Conservation (phyloP, 2,329 filamentous ascomycete species). For the Fusarium sp. region DNA sequence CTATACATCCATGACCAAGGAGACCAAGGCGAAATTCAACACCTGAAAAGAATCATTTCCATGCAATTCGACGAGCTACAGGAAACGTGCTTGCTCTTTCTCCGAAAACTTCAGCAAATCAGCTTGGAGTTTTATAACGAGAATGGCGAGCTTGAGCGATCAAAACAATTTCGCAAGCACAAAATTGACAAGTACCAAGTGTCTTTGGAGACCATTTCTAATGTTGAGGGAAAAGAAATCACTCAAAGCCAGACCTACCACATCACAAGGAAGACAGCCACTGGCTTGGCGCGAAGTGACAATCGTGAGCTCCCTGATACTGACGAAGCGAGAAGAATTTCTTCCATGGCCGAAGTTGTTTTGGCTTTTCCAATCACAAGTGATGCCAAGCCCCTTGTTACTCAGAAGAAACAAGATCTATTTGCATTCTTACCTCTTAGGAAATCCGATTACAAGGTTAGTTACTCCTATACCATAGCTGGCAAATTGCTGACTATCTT, state of each 20-base stretch:
- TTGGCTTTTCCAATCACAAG: constrained; percentile 32
- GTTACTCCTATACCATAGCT: background rate
- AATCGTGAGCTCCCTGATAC: constrained; percentile 21
- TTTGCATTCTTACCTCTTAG: constrained; percentile 35
- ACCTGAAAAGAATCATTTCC: constrained; percentile 15
- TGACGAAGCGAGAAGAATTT: constrained; percentile 20
- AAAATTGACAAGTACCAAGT: constrained; percentile 24
- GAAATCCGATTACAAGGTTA: constrained; percentile 26
- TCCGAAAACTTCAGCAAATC: constrained; percentile 24
- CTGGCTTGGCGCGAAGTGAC: constrained; percentile 17
- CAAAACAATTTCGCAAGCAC: constrained; percentile 23
- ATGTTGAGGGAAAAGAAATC: background rate
- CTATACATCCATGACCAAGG: constrained; percentile 32
- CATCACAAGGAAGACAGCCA: constrained; percentile 16
- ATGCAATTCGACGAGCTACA: constrained; percentile 29
- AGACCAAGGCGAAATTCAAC: constrained; percentile 8
- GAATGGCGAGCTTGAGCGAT: constrained; percentile 9
- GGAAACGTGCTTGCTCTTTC: constrained; percentile 30
- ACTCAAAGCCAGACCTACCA: constrained; percentile 25
- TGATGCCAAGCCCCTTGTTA: background rate
- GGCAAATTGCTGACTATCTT: background rate
- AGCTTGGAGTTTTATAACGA: constrained; percentile 20
- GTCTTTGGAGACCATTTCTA: constrained; percentile 17
- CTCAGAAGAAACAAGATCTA: constrained; percentile 12
- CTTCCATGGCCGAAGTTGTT: constrained; percentile 21